A percentile compares a stretch with the other conserved stretches of the same genome.
phyloP scores from a whole-genome alignment of 768 basidiomycete species.

The Boletellus emodensis region DNA sequence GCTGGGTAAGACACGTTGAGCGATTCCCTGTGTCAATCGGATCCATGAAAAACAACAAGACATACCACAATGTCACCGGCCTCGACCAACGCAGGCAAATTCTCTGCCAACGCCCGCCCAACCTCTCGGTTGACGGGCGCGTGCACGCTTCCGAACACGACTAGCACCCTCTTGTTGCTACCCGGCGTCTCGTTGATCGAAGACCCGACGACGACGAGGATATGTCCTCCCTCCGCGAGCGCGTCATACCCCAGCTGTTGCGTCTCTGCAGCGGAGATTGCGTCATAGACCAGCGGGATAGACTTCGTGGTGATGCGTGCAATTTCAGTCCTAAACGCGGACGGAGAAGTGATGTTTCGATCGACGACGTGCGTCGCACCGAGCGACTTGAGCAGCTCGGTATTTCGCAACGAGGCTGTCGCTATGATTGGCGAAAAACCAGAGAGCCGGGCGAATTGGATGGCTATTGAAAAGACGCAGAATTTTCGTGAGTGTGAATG shows the following conservation, averaged over 20 bases:
- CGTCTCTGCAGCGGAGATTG: conserved; percentile 28
- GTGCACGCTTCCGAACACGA: conserved; percentile 9
- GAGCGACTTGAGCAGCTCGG: conserved; percentile 29
- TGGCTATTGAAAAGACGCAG: conserved; percentile 17
- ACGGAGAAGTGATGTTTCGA: conserved; percentile 16
- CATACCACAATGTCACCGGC: conserved; percentile 15
- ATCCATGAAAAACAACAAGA: neutral
- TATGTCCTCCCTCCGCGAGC: conserved; percentile 30
- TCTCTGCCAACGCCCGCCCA: conserved; percentile 9
- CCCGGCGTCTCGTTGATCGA: conserved; percentile 13
- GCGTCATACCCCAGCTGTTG: conserved; percentile 32
- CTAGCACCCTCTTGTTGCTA: conserved; percentile 16
- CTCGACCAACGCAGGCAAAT: conserved; percentile 11
- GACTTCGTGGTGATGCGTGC: conserved; percentile 9
- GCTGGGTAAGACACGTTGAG: conserved; percentile 3
- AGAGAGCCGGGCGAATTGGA: conserved; percentile 34
- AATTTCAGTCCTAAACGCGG: conserved; percentile 14
- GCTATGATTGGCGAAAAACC: conserved; percentile 37
- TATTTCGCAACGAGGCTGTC: conserved; percentile 37
- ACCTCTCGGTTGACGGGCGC: conserved; percentile 8
- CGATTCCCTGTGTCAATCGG: neutral
- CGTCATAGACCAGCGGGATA: conserved; percentile 21
- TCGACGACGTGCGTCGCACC: conserved; percentile 39
- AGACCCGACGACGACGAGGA: conserved; percentile 13
- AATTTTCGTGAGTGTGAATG: too few relatives aligned